phyloP scores from a whole-genome alignment of 805 yeast genomes.

The Candida vaughaniae region DNA sequence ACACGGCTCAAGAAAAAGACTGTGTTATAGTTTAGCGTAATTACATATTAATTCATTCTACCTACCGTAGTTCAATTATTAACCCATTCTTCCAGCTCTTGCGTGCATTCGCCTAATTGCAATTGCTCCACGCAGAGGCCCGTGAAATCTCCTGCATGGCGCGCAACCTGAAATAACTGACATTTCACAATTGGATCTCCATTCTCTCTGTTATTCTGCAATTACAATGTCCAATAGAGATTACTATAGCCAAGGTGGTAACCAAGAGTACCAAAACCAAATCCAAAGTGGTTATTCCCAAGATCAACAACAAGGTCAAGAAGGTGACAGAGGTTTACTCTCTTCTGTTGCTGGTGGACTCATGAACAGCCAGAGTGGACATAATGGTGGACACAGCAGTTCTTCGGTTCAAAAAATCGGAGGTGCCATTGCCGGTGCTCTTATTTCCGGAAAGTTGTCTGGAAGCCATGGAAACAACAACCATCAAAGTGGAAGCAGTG shows the following conservation, averaged over 20 bases:
- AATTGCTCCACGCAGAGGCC: too few relatives aligned
- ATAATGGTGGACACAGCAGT: conserved; percentile 30
- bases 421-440: conserved; percentile 58
- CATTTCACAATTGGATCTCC: too few relatives aligned
- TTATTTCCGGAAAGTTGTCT: conserved; percentile 51
- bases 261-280: conserved; percentile 6
- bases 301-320: conserved; percentile 29
- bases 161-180: too few relatives aligned
- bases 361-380: conserved; percentile 55
- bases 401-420: conserved; percentile 44
- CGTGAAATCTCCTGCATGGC: too few relatives aligned
- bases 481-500: conserved; percentile 11
- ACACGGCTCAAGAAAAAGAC: conserved; percentile 36
- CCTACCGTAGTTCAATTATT: too few relatives aligned
- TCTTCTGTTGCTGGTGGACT: conserved; percentile 50
- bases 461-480: conserved; percentile 31
- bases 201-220: too few relatives aligned
- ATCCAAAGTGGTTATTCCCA: conserved; percentile 26
- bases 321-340: conserved; percentile 36
- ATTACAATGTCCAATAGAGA: conserved; percentile 19
- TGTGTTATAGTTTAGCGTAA: conserved; percentile 34
- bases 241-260: conserved; percentile 16
- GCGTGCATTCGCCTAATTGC: too few relatives aligned
- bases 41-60: too few relatives aligned
- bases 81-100: too few relatives aligned